Evolutionary conservation across 2,329 filamentous ascomycete species (phyloP).

Genomic region (Botryotinia globosa): DNA sequence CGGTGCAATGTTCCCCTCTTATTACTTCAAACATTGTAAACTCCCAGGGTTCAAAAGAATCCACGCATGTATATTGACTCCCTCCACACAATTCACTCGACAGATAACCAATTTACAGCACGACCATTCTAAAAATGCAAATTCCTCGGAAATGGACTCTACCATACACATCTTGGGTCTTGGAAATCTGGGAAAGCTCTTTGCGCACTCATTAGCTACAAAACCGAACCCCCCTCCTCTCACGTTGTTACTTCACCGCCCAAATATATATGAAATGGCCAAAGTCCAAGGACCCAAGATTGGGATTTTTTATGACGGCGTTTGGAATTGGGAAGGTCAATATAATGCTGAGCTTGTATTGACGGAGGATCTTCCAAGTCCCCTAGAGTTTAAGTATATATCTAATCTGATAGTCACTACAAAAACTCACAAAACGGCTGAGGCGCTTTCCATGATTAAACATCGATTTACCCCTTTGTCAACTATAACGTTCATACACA

Average conservation of each 20-base stretch:
- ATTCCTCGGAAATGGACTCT: neutral
- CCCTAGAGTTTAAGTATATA: neutral
- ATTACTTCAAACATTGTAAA: neutral
- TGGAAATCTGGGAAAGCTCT: constrained; percentile 77
- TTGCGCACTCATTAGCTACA: constrained; percentile 67
- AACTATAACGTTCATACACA: constrained; percentile 82
- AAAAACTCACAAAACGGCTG: constrained; percentile 68
- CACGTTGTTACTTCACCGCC: constrained; percentile 74
- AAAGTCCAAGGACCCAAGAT: constrained; percentile 25
- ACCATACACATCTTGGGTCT: constrained; percentile 72
- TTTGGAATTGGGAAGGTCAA: constrained; percentile 26
- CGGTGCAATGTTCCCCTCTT: neutral
- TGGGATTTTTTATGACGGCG: constrained; percentile 28
- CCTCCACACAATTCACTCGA: neutral
- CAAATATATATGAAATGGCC: constrained; percentile 51
- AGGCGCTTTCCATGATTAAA: constrained; percentile 56
- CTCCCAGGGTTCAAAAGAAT: neutral
- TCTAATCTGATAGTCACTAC: constrained; percentile 73
- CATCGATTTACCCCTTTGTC: constrained; percentile 60
- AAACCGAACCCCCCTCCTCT: constrained; percentile 61
- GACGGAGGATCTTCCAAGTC: neutral
- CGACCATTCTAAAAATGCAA: neutral
- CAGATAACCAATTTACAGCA: neutral
- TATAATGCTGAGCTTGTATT: constrained; percentile 28
- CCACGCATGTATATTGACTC: neutral